phyloP scores from a whole-genome alignment of 2,329 filamentous ascomycete species.

The Cytospora piceicola region DNA sequence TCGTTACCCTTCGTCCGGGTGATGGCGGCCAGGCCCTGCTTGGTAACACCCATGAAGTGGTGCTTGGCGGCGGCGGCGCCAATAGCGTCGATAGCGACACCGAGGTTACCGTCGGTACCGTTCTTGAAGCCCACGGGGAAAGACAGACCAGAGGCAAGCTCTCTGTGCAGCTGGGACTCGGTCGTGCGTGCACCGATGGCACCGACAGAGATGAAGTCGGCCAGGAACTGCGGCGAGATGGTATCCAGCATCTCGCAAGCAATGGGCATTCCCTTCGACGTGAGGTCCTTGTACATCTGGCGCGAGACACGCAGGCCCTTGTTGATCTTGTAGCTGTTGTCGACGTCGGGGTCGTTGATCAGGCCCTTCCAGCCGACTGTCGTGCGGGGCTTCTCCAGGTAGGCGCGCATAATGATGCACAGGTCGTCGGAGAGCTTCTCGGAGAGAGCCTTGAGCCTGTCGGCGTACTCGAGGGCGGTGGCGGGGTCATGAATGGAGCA shows the following conservation, averaged over 20 bases:
- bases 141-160: constrained; percentile 90
- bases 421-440: constrained; percentile 82
- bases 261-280: constrained; percentile 85
- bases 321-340: constrained; percentile 98
- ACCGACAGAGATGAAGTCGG: constrained; percentile 92
- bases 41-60: constrained; percentile 98
- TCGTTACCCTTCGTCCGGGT: constrained; percentile 92
- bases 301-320: constrained; percentile 93
- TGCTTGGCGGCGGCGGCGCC: constrained; percentile 83
- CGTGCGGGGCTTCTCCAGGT: constrained; percentile 97
- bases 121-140: constrained; percentile 99
- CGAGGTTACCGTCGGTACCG: constrained; percentile 89
- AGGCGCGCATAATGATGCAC: constrained; percentile 94
- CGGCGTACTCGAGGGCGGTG: constrained; percentile 85
- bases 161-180: constrained; percentile 93
- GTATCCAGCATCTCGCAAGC: constrained; percentile 98
- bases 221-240: constrained; percentile 96
- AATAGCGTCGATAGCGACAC: constrained; percentile 94
- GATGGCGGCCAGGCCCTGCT: constrained; percentile 94
- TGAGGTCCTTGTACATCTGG: constrained; percentile 91
- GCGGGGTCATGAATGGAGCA: constrained; percentile 97
- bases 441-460: constrained; percentile 74
- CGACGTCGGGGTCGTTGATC: constrained; percentile 98
- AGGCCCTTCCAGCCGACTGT: constrained; percentile 99
- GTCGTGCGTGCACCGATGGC: constrained; percentile 96